Evolutionary conservation across 192 early-diverging fungal species (phyloP).

Genomic region (Umbelopsis sp.): DNA sequence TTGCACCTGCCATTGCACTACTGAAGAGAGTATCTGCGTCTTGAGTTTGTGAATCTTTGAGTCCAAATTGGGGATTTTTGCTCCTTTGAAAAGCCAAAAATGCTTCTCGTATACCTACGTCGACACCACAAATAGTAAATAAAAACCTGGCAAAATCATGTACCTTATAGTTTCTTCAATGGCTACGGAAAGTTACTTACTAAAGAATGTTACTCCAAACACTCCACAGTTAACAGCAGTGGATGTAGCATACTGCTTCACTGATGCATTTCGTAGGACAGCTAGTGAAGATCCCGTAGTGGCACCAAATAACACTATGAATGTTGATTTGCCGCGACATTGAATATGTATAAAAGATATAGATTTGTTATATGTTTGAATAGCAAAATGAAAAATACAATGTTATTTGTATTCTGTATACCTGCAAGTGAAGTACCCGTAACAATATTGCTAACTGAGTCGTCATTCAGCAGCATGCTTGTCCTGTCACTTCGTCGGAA

Average conservation of each 20-base stretch:
- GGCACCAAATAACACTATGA: slow-evolving; percentile 41
- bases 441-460: background rate
- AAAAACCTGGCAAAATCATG: background rate
- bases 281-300: slow-evolving; percentile 45
- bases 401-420: background rate
- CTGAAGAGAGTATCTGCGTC: slow-evolving; percentile 65
- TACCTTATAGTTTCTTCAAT: background rate
- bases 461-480: background rate
- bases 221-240: slow-evolving; percentile 51
- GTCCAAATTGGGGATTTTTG: slow-evolving; percentile 51
- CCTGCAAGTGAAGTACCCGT: slow-evolving; percentile 4
- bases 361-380: background rate
- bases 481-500: background rate
- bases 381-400: background rate
- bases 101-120: slow-evolving; percentile 55
- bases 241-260: slow-evolving; percentile 41
- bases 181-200: slow-evolving; percentile 27
- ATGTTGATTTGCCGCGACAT: background rate
- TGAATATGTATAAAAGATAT: background rate
- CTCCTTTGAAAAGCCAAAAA: slow-evolving; percentile 58
- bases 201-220: slow-evolving; percentile 54
- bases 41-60: slow-evolving; percentile 60
- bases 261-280: slow-evolving; percentile 46
- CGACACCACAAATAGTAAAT: background rate
- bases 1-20: slow-evolving; percentile 58